Evolutionary conservation across 1,284 basidiomycete species (phyloP).

Genomic region (Sporisorium scitamineum): DNA sequence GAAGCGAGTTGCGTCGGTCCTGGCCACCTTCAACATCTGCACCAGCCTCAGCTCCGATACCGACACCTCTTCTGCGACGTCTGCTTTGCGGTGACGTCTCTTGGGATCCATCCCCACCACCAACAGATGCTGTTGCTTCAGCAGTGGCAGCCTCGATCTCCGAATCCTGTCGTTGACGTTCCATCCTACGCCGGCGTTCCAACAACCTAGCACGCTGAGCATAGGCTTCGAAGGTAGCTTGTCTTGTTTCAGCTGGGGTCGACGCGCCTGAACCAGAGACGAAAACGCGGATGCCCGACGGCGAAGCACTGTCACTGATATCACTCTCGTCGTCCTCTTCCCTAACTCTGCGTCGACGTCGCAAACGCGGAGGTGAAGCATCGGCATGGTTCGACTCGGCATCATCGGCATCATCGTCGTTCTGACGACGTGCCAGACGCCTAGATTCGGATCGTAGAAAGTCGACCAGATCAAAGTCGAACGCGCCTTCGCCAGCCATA

Average conservation of each 20-base stretch:
- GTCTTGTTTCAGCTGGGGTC: conserved; percentile 38
- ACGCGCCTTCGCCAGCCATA: conserved; percentile 32
- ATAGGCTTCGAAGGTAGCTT: conserved; percentile 48
- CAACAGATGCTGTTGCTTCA: background rate
- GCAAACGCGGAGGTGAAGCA: conserved; percentile 1
- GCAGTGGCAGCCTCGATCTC: conserved; percentile 10
- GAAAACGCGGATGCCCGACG: conserved; percentile 23
- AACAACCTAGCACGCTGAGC: conserved; percentile 35
- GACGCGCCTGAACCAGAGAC: conserved; percentile 37
- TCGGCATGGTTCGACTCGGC: background rate
- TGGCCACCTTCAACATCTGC: background rate
- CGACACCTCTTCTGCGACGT: conserved; percentile 17
- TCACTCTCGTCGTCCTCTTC: conserved; percentile 6
- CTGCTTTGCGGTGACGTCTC: conserved; percentile 17
- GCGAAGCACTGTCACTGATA: conserved; percentile 4
- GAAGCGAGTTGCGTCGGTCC: conserved; percentile 26
- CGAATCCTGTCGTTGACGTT: conserved; percentile 6
- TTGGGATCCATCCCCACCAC: conserved; percentile 9
- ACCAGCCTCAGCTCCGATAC: conserved; percentile 3
- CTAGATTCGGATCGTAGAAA: conserved; percentile 31
- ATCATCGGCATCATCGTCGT: conserved; percentile 1
- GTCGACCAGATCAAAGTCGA: conserved; percentile 43
- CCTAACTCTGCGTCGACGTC: conserved; percentile 1
- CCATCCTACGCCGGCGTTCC: conserved; percentile 29
- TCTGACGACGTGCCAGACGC: conserved; percentile 8